Percentiles rank a stretch among this genome's conserved stretches.
These are phyloP conservation scores for Fusarium miscanthi DNA, from an alignment of 2,329 filamentous ascomycete genomes.

Conservation along the genomic window DNA sequence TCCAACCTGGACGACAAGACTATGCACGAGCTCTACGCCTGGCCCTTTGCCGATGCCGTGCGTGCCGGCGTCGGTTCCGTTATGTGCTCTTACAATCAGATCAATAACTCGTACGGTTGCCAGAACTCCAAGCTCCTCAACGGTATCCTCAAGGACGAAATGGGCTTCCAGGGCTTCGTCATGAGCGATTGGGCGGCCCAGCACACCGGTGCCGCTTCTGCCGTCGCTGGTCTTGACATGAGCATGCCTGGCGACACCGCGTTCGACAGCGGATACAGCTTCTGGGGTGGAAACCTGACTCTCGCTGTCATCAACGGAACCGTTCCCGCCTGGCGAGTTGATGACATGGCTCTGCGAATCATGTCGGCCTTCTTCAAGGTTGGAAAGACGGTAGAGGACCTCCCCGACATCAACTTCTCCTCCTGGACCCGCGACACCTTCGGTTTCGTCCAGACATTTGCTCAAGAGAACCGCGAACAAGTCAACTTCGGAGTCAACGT, in stretches of 20 bases:
- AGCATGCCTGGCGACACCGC: constrained; percentile 86
- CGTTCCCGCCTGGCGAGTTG: constrained; percentile 84
- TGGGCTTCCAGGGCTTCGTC: constrained; percentile 84
- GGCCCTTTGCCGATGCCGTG: constrained; percentile 81
- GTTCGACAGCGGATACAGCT: constrained; percentile 79
- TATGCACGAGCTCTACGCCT: constrained; percentile 80
- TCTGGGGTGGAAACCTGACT: constrained; percentile 89
- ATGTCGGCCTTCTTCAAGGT: constrained; percentile 78
- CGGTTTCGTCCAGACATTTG: constrained; percentile 74
- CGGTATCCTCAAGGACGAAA: constrained; percentile 79
- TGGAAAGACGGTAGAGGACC: constrained; percentile 61
- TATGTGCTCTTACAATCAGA: constrained; percentile 79
- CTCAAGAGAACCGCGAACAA: constrained; percentile 69
- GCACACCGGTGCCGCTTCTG: constrained; percentile 73
- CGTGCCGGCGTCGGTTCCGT: constrained; percentile 71
- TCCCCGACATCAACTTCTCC: constrained; percentile 79
- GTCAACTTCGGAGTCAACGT: constrained; percentile 89
- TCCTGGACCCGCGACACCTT: constrained; percentile 86
- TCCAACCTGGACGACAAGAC: constrained; percentile 78
- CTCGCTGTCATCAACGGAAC: constrained; percentile 90
- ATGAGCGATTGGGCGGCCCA: constrained; percentile 86
- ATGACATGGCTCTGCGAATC: constrained; percentile 92
- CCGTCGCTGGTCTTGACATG: constrained; percentile 84
- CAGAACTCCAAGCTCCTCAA: constrained; percentile 84
- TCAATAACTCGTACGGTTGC: constrained; percentile 85